Conservation (phyloP, 805 yeast genomes). For the Brettanomyces nanus region DNA sequence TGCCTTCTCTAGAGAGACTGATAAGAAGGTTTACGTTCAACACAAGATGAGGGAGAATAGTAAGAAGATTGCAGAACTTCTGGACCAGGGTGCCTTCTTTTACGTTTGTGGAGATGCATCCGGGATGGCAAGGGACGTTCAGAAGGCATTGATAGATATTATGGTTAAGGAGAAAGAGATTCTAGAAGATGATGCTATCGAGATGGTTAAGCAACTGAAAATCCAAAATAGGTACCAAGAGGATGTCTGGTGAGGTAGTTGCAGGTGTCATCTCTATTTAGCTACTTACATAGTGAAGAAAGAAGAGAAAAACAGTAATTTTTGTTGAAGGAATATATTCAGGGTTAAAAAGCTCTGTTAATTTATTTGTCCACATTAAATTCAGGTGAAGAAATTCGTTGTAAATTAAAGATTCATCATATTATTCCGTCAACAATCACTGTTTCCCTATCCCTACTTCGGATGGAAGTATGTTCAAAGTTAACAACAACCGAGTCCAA, state of each 20-base stretch:
- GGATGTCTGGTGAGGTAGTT: slow-evolving; percentile 97
- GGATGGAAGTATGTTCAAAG: too few relatives aligned
- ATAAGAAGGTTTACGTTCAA: slow-evolving; percentile 76
- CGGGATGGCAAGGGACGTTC: slow-evolving; percentile 92
- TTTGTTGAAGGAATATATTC: slow-evolving; percentile 11
- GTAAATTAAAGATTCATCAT: slow-evolving; percentile 25
- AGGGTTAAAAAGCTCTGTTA: slow-evolving; percentile 35
- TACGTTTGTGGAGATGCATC: slow-evolving; percentile 98
- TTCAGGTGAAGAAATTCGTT: slow-evolving; percentile 33
- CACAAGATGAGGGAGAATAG: slow-evolving; percentile 54
- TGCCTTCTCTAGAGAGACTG: slow-evolving; percentile 78
- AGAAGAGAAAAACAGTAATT: background rate
- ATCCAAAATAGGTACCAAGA: slow-evolving; percentile 89
- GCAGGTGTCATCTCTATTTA: too few relatives aligned
- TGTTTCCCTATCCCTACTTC: too few relatives aligned
- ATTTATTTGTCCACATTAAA: slow-evolving; percentile 22
- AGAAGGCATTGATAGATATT: slow-evolving; percentile 55
- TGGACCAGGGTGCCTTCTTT: slow-evolving; percentile 68
- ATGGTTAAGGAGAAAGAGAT: slow-evolving; percentile 56
- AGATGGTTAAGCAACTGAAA: slow-evolving; percentile 68
- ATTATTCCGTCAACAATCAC: background rate
- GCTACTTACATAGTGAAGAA: background rate
- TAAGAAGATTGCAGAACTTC: slow-evolving; percentile 44
- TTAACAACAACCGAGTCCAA: background rate
- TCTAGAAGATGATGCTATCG: slow-evolving; percentile 60